Base-by-base conservation (phyloP, 2,329 filamentous ascomycete genomes). In the Paradendryphiella salina region DNA sequence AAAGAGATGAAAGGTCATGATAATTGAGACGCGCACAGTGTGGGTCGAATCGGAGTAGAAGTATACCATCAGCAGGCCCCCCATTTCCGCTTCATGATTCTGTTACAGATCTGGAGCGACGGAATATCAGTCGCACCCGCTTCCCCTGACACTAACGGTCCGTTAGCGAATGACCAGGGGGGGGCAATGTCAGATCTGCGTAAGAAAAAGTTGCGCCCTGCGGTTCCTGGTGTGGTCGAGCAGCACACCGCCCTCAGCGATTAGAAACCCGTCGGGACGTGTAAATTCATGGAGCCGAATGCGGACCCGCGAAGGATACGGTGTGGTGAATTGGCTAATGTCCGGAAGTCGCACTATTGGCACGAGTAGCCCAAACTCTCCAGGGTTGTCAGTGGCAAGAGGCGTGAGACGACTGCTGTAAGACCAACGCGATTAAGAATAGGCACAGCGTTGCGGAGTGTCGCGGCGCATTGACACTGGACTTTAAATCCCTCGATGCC, bases 401-500 rank as follows among this genome's bases (percentile, higher is more conserved):
- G 13, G 50, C 20, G 38, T 48, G 50, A 52, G 45, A 52, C 50
- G 18, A 15, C 9, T 31, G 11, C 34, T 39, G 50, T 52, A 44
- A 51, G 47, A 46, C 41, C 50, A 55, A 56, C 40, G 54, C 54
- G 39, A 59, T 64, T 61, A 48, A 49, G 50, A 59, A 56, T 56
- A 50, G 41, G 17, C 34, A 52, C n/a, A 17, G 55, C 41, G 57
- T 54, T 45, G 32, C 51, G 40, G 33, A 46, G 35, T 42, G 40
- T 29, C 28, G 31, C 37, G 48, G 50, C 50, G 60, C 54, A 47
- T 58, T 45, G 56, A 54, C 50, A 48, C 14, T 33, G 37, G 46
- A 28, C 33, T 29, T 26, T 52, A 59, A 61, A 63, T 60, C 40
- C 47, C 63, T 61, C 59, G 43, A 50, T 54, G 53, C 54, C 52